These are phyloP conservation scores for Cucumis cinereus DNA, from an alignment of 306 rosid genomes.

Conservation along the genomic window DNA sequence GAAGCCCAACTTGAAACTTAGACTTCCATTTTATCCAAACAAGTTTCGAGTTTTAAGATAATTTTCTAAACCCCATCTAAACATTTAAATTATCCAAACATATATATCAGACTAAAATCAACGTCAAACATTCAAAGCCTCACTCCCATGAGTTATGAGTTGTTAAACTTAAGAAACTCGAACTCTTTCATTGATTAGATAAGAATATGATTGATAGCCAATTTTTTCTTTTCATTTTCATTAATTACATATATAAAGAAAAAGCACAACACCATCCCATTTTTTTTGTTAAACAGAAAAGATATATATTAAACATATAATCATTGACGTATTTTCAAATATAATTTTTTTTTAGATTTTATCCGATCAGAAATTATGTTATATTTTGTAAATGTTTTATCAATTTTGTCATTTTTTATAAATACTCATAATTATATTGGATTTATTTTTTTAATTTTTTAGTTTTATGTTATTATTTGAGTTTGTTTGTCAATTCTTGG, in stretches of 20 bases:
- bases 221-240: background rate
- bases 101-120: background rate
- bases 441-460: too few relatives aligned
- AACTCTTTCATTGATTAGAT: background rate
- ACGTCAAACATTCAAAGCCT: background rate
- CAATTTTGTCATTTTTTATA: background rate
- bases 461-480: background rate
- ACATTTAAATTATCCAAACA: too few relatives aligned
- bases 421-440: too few relatives aligned
- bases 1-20: too few relatives aligned
- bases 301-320: background rate
- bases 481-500: background rate
- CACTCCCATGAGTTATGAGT: background rate
- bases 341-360: too few relatives aligned
- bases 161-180: too few relatives aligned
- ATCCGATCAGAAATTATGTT: too few relatives aligned
- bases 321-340: background rate
- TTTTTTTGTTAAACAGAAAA: background rate
- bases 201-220: background rate
- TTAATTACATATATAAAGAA: background rate
- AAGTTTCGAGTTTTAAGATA: too few relatives aligned
- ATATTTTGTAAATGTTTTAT: too few relatives aligned
- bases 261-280: background rate
- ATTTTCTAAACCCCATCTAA: too few relatives aligned
- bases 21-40: too few relatives aligned